Evolutionary conservation across 345 rosid species (phyloP), one percentile per base, ranked within the genome.

Genomic region (Cochlearia excelsa): DNA sequence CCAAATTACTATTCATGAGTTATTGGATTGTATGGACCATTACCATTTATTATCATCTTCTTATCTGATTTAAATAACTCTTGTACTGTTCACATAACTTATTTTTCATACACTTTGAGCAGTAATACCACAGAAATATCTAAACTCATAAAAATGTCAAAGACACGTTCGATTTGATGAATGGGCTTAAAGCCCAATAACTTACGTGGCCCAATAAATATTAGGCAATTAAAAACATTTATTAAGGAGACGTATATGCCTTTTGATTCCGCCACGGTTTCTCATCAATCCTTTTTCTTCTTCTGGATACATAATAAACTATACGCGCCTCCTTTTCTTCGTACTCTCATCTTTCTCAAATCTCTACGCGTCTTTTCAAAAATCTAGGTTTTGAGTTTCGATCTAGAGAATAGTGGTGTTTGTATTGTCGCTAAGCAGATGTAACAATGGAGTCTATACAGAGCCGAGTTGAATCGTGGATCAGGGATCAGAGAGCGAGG

Each of bases 401-500:
- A 3, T 33, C 35, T 3, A 33, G 35, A 33, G 35, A 16, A 16
- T 16, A 16, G 23, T 16, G 23, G 23, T 16, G 23, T 16, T 33
- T 33, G 5, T 33, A 3, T 33, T 33, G 5, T 5, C 3, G 35
- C 35, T 33, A 3, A 2, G 4, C 5, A 33, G 5, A 5, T 33
- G 3, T 33, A 33, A 33, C 35, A 33, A 33, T 33, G 40, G 75
- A 70, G 76, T 76, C 84, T 46, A 74, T 88, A 63, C 98, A 86
- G 66, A 72, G 67, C 68, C 73, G 87, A 67, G 80, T 86, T 52
- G 95, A 88, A 77, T 52, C 95, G 28, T 92, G 98, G 98, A 83
- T 92, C 81, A 92, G 74, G 64, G 98, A 84, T 72, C 98, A 88
- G 81, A 76, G 78, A 5, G 82, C 82, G 26, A 88, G 66, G 81